These are phyloP conservation scores for Linanthus parryae DNA, from an alignment of 148 eudicot species.

Conservation along the genomic window DNA sequence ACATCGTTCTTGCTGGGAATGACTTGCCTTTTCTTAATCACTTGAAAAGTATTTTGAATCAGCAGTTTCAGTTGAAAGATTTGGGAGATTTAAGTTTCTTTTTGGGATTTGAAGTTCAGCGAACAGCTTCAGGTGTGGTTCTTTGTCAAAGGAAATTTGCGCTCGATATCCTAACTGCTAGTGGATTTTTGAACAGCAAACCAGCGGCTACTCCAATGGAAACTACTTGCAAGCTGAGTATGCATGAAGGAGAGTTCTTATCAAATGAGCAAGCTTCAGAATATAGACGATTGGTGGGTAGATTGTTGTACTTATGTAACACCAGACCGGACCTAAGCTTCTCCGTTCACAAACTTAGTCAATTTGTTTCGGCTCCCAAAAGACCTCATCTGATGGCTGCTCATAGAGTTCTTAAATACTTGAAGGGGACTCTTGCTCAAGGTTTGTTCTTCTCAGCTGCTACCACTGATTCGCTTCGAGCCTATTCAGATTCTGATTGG, in stretches of 20 bases:
- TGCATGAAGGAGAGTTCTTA: not conserved
- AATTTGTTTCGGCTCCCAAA: not conserved
- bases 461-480: not conserved
- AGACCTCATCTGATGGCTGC: not conserved
- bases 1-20: not conserved
- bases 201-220: not conserved
- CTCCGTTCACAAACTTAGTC: not conserved
- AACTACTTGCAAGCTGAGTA: not conserved
- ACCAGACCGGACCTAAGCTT: constrained; percentile 1
- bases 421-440: not conserved
- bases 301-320: not conserved
- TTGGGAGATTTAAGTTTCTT: not conserved
- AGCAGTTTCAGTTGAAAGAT: not conserved
- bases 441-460: not conserved
- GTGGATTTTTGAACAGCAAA: not conserved
- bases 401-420: not conserved
- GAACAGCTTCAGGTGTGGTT: not conserved
- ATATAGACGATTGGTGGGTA: not conserved
- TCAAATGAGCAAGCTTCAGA: too few species aligned
- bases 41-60: not conserved
- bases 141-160: not conserved
- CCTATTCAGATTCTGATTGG: not conserved
- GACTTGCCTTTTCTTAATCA: not conserved
- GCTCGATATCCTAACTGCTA: not conserved
- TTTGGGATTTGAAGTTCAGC: not conserved